A percentile compares a stretch with the other conserved stretches of the same genome.
phyloP scores from a whole-genome alignment of 2,329 filamentous ascomycete species.

The Ceratocystis harringtonii region DNA sequence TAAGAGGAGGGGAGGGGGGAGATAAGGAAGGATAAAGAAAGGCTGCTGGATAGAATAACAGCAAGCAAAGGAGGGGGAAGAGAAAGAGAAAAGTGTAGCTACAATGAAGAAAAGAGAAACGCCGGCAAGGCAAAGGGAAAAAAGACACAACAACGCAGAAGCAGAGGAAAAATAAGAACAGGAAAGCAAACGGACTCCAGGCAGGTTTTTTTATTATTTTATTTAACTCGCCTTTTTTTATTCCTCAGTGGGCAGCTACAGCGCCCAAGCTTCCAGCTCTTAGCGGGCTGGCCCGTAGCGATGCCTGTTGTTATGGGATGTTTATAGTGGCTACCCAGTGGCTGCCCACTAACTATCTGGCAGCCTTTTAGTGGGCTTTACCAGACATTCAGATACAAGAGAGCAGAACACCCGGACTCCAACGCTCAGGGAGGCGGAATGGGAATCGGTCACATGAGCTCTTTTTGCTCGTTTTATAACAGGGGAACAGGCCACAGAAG shows the following conservation, averaged over 20 bases:
- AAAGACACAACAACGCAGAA: conserved; percentile 6
- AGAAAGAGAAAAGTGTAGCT: not conserved
- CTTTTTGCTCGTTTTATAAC: not conserved
- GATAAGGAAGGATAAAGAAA: not conserved
- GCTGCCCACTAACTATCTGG: not conserved
- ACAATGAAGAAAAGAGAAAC: not conserved
- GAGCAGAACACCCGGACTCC: not conserved
- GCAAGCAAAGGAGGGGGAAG: not conserved
- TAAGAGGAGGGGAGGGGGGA: not conserved
- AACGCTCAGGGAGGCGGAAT: not conserved
- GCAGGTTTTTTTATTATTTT: not conserved
- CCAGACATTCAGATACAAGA: not conserved
- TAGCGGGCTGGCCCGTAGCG: not conserved
- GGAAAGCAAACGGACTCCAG: conserved; percentile 4
- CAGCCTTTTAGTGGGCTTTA: not conserved
- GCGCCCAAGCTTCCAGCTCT: not conserved
- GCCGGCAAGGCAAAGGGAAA: not conserved
- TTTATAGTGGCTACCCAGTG: not conserved
- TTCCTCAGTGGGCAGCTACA: not conserved
- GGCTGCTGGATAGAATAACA: not conserved
- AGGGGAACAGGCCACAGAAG: not conserved
- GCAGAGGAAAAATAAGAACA: conserved; percentile 1
- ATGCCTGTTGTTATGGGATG: not conserved
- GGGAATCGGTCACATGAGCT: not conserved
- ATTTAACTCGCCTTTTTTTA: not conserved